phyloP scores from a whole-genome alignment of 768 basidiomycete species.

The Collybia sordida region DNA sequence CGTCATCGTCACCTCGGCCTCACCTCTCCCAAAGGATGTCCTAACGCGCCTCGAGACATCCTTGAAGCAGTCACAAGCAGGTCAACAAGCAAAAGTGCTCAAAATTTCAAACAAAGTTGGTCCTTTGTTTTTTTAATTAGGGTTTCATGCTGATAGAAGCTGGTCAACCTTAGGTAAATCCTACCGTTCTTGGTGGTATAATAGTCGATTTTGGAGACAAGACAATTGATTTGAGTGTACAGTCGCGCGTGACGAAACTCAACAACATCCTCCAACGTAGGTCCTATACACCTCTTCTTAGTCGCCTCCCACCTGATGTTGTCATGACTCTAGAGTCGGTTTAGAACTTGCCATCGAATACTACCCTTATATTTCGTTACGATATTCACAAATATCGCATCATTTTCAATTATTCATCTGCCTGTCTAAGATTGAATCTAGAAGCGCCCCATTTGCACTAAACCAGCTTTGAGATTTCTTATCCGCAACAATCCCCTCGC shows the following conservation, averaged over 20 bases:
- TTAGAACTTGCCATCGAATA: slow-evolving; percentile 17
- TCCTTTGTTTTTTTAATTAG: slow-evolving; percentile 1
- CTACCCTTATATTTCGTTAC: slow-evolving; percentile 1
- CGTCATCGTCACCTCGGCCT: slow-evolving; percentile 87
- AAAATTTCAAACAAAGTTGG: slow-evolving; percentile 90
- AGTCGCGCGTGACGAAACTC: slow-evolving; percentile 91
- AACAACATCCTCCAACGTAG: slow-evolving; percentile 84
- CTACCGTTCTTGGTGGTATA: slow-evolving; percentile 86
- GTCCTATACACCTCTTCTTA: slow-evolving; percentile 24
- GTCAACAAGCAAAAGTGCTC: slow-evolving; percentile 82
- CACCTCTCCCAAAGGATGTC: slow-evolving; percentile 75
- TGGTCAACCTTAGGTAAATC: slow-evolving; percentile 68
- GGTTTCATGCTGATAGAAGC: not conserved
- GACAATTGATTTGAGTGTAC: slow-evolving; percentile 94
- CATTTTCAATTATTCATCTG: slow-evolving; percentile 3
- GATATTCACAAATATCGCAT: slow-evolving; percentile 1
- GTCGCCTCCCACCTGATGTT: slow-evolving; percentile 1
- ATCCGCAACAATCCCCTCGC: too few species aligned
- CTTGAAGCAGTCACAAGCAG: slow-evolving; percentile 84
- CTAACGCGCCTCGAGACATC: slow-evolving; percentile 78
- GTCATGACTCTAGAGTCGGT: slow-evolving; percentile 32
- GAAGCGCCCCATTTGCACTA: too few species aligned
- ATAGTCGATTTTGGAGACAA: slow-evolving; percentile 98
- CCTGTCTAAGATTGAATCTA: too few species aligned
- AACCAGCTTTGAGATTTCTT: too few species aligned